phyloP scores from a whole-genome alignment of 371 early-diverging fungal genomes.

The Rhizopus arrhizus region DNA sequence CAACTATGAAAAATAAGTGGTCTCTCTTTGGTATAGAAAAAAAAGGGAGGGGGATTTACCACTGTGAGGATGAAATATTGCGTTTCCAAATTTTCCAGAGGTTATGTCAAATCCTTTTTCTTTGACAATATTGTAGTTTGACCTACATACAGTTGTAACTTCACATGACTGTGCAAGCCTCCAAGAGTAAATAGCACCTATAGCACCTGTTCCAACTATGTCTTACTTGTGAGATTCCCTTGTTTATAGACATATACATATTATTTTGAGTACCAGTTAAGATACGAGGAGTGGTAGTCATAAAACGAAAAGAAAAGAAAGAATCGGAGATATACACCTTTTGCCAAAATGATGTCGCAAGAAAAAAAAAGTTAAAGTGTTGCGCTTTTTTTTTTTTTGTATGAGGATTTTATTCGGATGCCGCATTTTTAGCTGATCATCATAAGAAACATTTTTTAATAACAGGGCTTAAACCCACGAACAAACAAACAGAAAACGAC shows the following conservation, averaged over 20 bases:
- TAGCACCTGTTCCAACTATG: conserved; percentile 82
- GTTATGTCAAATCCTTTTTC: conserved; percentile 68
- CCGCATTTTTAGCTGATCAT: too few relatives aligned
- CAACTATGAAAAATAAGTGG: conserved; percentile 35
- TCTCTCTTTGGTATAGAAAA: neutral
- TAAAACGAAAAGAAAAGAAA: neutral
- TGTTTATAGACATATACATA: neutral
- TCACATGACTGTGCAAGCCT: conserved; percentile 63
- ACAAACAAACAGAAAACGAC: too few relatives aligned
- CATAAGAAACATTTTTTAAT: too few relatives aligned
- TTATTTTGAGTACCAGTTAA: conserved; percentile 9
- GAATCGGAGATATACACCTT: too few relatives aligned
- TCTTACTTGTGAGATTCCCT: neutral
- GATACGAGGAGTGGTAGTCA: conserved; percentile 14
- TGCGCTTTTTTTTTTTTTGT: too few relatives aligned
- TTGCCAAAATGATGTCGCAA: too few relatives aligned
- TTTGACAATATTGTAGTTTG: conserved; percentile 71
- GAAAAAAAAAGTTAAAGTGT: too few relatives aligned
- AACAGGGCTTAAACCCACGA: too few relatives aligned
- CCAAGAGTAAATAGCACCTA: conserved; percentile 78
- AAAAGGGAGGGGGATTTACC: conserved; percentile 31
- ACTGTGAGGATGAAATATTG: conserved; percentile 63
- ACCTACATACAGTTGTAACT: conserved; percentile 81
- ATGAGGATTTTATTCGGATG: too few relatives aligned
- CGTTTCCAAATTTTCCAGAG: conserved; percentile 65